Percentiles rank a stretch among this genome's conserved stretches.
phyloP scores from a whole-genome alignment of 2,329 filamentous ascomycete species.

The Aspergillus spinulosporus region DNA sequence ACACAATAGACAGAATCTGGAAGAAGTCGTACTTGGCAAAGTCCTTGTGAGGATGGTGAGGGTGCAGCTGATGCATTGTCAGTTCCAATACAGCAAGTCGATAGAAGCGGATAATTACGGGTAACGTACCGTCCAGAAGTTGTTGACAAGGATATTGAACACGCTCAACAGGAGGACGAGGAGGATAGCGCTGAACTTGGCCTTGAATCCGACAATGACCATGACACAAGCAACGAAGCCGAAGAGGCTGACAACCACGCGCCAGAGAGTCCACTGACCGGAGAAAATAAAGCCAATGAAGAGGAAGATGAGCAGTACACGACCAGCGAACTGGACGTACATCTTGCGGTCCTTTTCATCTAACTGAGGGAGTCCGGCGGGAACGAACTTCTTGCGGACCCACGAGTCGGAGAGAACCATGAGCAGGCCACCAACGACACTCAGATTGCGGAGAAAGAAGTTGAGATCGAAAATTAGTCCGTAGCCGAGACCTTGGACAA shows the following conservation, averaged over 20 bases:
- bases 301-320: slow-evolving; percentile 94
- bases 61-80: slow-evolving; percentile 68
- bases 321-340: slow-evolving; percentile 98
- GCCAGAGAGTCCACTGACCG: slow-evolving; percentile 87
- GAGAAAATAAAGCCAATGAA: slow-evolving; percentile 97
- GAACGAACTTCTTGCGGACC: slow-evolving; percentile 96
- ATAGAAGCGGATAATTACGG: not conserved
- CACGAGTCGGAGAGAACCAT: slow-evolving; percentile 99
- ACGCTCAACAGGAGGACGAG: slow-evolving; percentile 92
- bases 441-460: slow-evolving; percentile 99
- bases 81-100: slow-evolving; percentile 17
- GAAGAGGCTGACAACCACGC: slow-evolving; percentile 78
- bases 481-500: slow-evolving; percentile 93
- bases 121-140: slow-evolving; percentile 93
- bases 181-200: slow-evolving; percentile 96
- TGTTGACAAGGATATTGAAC: slow-evolving; percentile 97
- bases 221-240: slow-evolving; percentile 93
- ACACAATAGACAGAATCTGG: slow-evolving; percentile 98
- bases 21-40: slow-evolving; percentile 99
- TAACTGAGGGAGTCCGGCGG: slow-evolving; percentile 86
- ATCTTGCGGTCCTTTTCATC: slow-evolving; percentile 99
- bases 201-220: slow-evolving; percentile 99
- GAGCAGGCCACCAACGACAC: slow-evolving; percentile 91
- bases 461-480: slow-evolving; percentile 98
- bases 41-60: slow-evolving; percentile 98